Percentiles rank a stretch among this genome's conserved stretches.
phyloP scores from a whole-genome alignment of 2,329 filamentous ascomycete genomes.

The Talaromyces pinophilus region DNA sequence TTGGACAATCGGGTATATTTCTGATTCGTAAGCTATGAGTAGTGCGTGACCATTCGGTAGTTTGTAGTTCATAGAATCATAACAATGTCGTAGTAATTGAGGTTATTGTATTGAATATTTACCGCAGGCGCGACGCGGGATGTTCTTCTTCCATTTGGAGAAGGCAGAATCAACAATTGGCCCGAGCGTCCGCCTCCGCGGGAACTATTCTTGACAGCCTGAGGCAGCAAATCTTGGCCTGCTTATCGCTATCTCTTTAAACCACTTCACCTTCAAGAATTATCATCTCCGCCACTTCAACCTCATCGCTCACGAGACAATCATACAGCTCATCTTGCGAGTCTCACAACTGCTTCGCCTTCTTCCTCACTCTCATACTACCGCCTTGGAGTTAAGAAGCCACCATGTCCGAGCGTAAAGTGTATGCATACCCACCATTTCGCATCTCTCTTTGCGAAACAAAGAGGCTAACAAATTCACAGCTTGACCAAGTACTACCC shows the following conservation, averaged over 20 bases:
- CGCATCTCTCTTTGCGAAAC: neutral
- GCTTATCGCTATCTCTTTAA: slow-evolving; percentile 12
- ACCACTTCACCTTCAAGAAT: neutral
- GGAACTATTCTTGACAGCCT: neutral
- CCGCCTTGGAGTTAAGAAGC: neutral
- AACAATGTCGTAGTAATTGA: slow-evolving; percentile 9
- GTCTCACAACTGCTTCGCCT: neutral
- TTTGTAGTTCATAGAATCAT: neutral
- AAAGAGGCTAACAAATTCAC: slow-evolving; percentile 7
- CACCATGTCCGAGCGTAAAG: slow-evolving; percentile 83
- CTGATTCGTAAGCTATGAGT: neutral
- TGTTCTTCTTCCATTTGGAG: neutral
- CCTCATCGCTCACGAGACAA: neutral
- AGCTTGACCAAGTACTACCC: slow-evolving; percentile 54
- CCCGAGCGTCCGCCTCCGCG: slow-evolving; percentile 8
- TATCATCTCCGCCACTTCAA: slow-evolving; percentile 9
- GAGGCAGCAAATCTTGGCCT: slow-evolving; percentile 4
- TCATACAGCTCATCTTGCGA: neutral
- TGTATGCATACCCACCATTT: slow-evolving; percentile 51
- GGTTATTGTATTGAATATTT: slow-evolving; percentile 1
- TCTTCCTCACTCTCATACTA: neutral
- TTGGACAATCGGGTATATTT: neutral
- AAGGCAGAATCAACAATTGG: slow-evolving; percentile 17
- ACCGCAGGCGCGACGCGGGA: slow-evolving; percentile 21
- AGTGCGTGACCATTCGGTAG: neutral